phyloP scores from a whole-genome alignment of 2,329 filamentous ascomycete species.

The Shiraia sp. region DNA sequence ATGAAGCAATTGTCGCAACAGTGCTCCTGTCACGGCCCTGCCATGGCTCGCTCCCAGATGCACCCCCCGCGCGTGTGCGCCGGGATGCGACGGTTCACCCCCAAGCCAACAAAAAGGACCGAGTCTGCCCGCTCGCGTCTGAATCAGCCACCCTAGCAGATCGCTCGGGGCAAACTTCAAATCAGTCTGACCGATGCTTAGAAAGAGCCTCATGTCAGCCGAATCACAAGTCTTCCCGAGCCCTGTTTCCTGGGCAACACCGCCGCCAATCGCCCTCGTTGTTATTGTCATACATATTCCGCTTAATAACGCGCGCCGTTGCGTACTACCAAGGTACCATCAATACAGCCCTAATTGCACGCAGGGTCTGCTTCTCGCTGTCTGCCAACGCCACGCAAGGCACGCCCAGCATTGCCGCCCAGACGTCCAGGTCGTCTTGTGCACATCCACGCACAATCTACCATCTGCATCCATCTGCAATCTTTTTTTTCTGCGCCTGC shows the following conservation, averaged over 20 bases:
- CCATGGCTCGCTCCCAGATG: conserved; percentile 4
- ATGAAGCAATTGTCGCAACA: too few relatives aligned
- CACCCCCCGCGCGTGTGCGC: conserved; percentile 17
- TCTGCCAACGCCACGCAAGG: conserved; percentile 1
- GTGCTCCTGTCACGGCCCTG: conserved; percentile 1
- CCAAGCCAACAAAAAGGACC: too few relatives aligned
- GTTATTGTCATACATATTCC: conserved; percentile 13
- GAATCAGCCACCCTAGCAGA: conserved; percentile 16
- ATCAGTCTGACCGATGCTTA: conserved; percentile 14
- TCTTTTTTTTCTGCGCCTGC: not conserved
- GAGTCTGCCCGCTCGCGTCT: conserved; percentile 9
- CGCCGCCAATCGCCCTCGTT: conserved; percentile 11
- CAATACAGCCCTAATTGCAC: conserved; percentile 6
- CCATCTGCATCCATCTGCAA: too few relatives aligned
- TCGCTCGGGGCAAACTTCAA: conserved; percentile 14
- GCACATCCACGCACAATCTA: too few relatives aligned
- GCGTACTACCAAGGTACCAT: conserved; percentile 4
- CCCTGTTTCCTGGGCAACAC: conserved; percentile 19
- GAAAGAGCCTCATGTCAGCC: conserved; percentile 11
- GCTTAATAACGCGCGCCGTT: conserved; percentile 12
- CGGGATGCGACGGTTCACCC: conserved; percentile 15
- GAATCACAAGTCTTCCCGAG: conserved; percentile 13
- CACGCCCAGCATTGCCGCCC: conserved; percentile 3
- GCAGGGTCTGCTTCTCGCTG: conserved; percentile 9
- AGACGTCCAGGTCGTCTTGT: conserved; percentile 2